A percentile compares a stretch with the other conserved stretches of the same genome.
phyloP scores from a whole-genome alignment of 23 red algal species.

The Gracilaria gracilis region DNA sequence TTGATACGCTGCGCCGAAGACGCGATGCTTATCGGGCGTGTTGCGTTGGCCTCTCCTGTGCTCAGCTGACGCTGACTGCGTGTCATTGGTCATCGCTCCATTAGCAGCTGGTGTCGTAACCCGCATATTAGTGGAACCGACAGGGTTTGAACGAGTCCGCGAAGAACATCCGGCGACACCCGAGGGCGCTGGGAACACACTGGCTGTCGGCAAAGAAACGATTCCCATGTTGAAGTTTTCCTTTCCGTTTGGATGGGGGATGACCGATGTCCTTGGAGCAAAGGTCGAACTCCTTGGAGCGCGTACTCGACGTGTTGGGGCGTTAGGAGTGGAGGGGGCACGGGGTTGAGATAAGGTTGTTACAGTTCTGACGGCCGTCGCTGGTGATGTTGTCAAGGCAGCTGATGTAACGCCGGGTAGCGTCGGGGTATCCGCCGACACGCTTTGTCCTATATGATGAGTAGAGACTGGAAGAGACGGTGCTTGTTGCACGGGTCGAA shows the following conservation, averaged over 20 bases:
- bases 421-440: not conserved
- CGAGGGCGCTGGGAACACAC: not conserved
- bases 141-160: not conserved
- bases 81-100: not conserved
- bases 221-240: not conserved
- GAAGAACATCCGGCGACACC: not conserved
- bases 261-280: not conserved
- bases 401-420: not conserved
- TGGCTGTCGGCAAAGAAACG: not conserved
- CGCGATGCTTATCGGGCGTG: not conserved
- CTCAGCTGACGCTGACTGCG: not conserved
- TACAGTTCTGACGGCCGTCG: not conserved
- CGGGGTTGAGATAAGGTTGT: not conserved
- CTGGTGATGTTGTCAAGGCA: not conserved
- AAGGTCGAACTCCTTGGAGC: not conserved
- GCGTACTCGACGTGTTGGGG: not conserved
- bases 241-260: not conserved
- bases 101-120: not conserved
- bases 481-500: not conserved
- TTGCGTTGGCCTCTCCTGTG: not conserved
- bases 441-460: not conserved
- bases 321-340: not conserved
- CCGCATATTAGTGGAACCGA: not conserved
- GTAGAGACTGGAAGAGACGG: not conserved
- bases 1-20: not conserved